Percentiles rank a stretch among this genome's conserved stretches.
Evolutionary conservation across 305 asterid genomes (phyloP).

Genomic region (Euphrasia arctica): DNA sequence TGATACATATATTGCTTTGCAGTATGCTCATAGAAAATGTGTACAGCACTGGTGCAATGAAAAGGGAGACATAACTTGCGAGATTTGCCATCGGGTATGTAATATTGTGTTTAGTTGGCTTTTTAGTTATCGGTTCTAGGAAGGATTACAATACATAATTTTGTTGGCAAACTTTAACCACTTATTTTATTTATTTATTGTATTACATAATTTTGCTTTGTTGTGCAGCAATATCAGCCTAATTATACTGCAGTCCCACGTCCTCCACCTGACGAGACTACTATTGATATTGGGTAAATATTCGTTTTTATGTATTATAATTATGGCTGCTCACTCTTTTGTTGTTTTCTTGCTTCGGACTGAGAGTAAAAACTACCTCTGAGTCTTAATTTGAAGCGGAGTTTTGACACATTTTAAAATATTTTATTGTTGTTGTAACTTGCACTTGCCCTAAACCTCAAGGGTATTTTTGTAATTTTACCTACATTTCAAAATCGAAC

Average conservation of each 20-base stretch:
- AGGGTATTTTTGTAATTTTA: background rate
- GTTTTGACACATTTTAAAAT: too few relatives aligned
- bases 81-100: constrained; percentile 87
- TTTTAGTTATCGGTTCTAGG: background rate
- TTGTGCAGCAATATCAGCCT: constrained; percentile 76
- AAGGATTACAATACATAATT: background rate
- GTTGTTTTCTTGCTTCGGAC: constrained; percentile 13
- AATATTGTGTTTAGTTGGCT: background rate
- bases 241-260: constrained; percentile 83
- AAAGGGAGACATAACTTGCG: constrained; percentile 96
- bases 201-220: constrained; percentile 15
- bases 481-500: background rate
- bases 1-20: constrained; percentile 36
- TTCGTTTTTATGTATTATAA: constrained; percentile 13
- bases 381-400: too few relatives aligned
- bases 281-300: constrained; percentile 84
- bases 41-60: constrained; percentile 98
- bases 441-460: background rate
- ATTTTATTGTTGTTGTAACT: too few relatives aligned
- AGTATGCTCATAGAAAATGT: constrained; percentile 97
- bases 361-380: background rate
- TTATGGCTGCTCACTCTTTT: background rate
- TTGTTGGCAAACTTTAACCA: background rate
- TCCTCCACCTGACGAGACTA: constrained; percentile 68
- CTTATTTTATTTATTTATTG: too few relatives aligned